Base-by-base conservation (phyloP, 306 rosid genomes). In the Citrullus amarus region DNA sequence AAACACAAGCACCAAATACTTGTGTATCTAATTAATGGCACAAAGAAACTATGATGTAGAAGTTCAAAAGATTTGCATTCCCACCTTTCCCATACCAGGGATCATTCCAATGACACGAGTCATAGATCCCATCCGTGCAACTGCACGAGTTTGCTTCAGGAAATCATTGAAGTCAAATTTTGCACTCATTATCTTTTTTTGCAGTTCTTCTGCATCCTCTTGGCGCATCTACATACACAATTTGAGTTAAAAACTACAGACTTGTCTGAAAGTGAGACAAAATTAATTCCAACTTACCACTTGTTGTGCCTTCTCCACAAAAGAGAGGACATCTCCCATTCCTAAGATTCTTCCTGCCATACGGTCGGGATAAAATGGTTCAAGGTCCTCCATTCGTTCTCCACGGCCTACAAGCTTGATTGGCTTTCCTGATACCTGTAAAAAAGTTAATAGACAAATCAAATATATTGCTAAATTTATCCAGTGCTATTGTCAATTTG, bases 301-400 rank as follows among this genome's bases (percentile, higher is more conserved):
- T 92, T 95, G 93, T 83, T 92, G 96, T 11, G 99, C 99, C 87
- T 92, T 95, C 87, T 95, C 99, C 28, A 95, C 99, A 84, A 95
- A 95, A 65, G 99, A 95, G 58, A 95, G 96, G 81, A 95, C 96
- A 75, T 95, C 99, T 81, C 99, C 97, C 99, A 95, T 95, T 84
- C 99, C 99, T 75, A 95, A 84, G 83, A 95, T 90, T 14, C 99
- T 93, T 80, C 99, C 99, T 8, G 99, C 99, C 99, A 92, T 95
- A 78, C 99, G 92, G 55, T 95, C 97, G 0, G 99, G 99, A 82
- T 95, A 95, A 86, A 95, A 95, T 75, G 97, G 99, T 82, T 95
- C 99, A 70, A 95, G 99, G 87, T 95, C 99, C 69, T 95, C 99
- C 91, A 95, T 95, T 76, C 97, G 93, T 83, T 95, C 99, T 82